These are phyloP conservation scores for Rubia balearica DNA, from an alignment of 305 asterid species.

Conservation along the genomic window DNA sequence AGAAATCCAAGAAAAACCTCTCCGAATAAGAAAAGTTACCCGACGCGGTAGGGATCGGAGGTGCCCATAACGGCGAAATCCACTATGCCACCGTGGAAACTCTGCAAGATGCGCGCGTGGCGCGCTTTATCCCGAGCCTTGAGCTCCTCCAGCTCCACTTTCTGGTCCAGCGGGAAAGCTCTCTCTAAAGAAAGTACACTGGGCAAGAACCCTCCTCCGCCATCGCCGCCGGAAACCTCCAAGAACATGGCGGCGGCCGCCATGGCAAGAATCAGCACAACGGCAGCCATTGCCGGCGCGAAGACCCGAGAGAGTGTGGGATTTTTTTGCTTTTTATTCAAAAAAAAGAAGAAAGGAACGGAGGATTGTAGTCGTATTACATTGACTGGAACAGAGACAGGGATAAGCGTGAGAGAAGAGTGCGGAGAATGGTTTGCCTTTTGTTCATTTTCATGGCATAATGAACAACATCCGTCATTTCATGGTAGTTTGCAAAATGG, in stretches of 20 bases:
- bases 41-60: constrained; percentile 72
- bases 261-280: constrained; percentile 27
- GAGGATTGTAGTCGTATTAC: not conserved
- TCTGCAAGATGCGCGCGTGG: constrained; percentile 76
- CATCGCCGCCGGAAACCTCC: constrained; percentile 15
- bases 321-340: no score
- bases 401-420: constrained; percentile 6
- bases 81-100: constrained; percentile 64
- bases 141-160: constrained; percentile 50
- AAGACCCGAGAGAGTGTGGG: not conserved
- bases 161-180: constrained; percentile 48
- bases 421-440: constrained; percentile 11
- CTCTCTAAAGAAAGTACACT: constrained; percentile 57
- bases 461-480: no score
- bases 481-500: not conserved
- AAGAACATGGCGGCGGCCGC: constrained; percentile 23
- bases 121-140: constrained; percentile 78
- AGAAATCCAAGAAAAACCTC: not conserved
- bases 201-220: constrained; percentile 18
- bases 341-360: not conserved
- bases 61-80: constrained; percentile 67
- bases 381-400: not conserved
- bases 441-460: constrained; percentile 6
- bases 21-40: constrained; percentile 32
- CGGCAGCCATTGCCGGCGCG: constrained; percentile 38